A percentile compares a stretch with the other conserved stretches of the same genome.
These are phyloP conservation scores for Mimosa pudica DNA, from an alignment of 306 rosid species.

Conservation along the genomic window DNA sequence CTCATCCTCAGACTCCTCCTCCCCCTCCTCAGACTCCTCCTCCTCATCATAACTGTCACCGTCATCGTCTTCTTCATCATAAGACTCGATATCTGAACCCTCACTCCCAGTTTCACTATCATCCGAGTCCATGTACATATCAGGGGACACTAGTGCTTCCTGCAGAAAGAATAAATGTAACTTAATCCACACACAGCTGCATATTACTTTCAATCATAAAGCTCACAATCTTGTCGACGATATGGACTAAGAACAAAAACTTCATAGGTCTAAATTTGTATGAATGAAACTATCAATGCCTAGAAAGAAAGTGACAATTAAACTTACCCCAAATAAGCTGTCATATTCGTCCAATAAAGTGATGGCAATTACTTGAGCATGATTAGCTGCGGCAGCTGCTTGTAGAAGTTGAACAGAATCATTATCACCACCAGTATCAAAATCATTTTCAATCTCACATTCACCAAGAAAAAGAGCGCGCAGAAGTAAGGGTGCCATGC, in stretches of 20 bases:
- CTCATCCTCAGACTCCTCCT: constrained; percentile 31
- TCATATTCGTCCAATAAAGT: constrained; percentile 70
- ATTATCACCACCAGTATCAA: constrained; percentile 63
- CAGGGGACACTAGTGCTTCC: constrained; percentile 77
- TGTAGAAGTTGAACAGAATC: constrained; percentile 68
- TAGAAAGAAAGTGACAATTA: neutral
- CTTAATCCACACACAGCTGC: constrained; percentile 39
- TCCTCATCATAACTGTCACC: constrained; percentile 44
- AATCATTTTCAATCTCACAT: constrained; percentile 68
- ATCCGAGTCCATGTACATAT: constrained; percentile 73
- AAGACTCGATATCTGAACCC: constrained; percentile 79
- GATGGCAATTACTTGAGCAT: constrained; percentile 73
- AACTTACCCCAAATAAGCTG: constrained; percentile 62
- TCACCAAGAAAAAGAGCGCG: constrained; percentile 75
- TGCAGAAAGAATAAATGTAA: constrained; percentile 60
- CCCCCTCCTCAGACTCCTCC: constrained; percentile 49
- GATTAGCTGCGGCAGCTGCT: constrained; percentile 85
- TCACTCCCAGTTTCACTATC: constrained; percentile 80
- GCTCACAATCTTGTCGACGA: constrained; percentile 8
- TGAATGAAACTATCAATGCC: no score
- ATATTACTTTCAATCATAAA: constrained; percentile 12
- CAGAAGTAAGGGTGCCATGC: constrained; percentile 88
- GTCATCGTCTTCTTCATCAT: constrained; percentile 46
- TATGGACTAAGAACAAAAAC: neutral
- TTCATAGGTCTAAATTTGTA: neutral